phyloP scores from a whole-genome alignment of 139 green algal species.

The Chlorella sp. region DNA sequence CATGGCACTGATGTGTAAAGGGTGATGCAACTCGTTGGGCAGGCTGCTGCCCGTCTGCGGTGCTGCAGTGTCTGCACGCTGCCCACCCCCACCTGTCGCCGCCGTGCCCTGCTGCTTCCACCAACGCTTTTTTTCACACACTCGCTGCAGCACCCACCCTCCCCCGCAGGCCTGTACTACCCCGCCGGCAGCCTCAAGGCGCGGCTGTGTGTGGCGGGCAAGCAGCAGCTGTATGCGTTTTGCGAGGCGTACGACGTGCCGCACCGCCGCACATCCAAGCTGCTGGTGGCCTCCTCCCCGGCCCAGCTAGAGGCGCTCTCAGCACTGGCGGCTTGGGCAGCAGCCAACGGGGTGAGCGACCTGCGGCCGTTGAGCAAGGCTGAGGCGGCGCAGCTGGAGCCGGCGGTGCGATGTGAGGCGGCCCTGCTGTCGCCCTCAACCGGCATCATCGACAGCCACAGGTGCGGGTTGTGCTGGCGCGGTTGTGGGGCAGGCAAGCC shows the following conservation, averaged over 20 bases:
- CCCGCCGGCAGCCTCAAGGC: slow-evolving; percentile 79
- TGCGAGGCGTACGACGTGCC: slow-evolving; percentile 60
- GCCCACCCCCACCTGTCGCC: neutral
- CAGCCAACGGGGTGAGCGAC: slow-evolving; percentile 74
- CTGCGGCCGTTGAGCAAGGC: slow-evolving; percentile 62
- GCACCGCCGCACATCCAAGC: slow-evolving; percentile 71
- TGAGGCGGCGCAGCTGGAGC: slow-evolving; percentile 69
- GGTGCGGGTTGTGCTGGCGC: neutral
- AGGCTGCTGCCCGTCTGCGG: neutral
- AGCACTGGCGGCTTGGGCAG: slow-evolving; percentile 1
- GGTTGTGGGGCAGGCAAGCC: neutral
- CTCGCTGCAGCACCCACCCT: neutral
- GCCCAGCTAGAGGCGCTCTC: slow-evolving; percentile 34
- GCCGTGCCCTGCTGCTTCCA: too few relatives aligned
- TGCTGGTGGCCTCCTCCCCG: slow-evolving; percentile 77
- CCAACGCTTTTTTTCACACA: neutral
- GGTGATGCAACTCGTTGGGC: neutral
- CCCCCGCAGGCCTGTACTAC: slow-evolving; percentile 87
- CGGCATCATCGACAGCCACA: slow-evolving; percentile 85
- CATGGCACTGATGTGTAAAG: neutral
- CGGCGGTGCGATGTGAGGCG: slow-evolving; percentile 53
- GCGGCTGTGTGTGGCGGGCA: slow-evolving; percentile 77
- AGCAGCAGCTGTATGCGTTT: slow-evolving; percentile 61
- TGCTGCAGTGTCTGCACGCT: neutral
- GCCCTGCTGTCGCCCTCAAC: slow-evolving; percentile 85